A percentile compares a stretch with the other conserved stretches of the same genome.
Conservation (phyloP, 2,329 filamentous ascomycete species). For the Fusarium fujikuroi region DNA sequence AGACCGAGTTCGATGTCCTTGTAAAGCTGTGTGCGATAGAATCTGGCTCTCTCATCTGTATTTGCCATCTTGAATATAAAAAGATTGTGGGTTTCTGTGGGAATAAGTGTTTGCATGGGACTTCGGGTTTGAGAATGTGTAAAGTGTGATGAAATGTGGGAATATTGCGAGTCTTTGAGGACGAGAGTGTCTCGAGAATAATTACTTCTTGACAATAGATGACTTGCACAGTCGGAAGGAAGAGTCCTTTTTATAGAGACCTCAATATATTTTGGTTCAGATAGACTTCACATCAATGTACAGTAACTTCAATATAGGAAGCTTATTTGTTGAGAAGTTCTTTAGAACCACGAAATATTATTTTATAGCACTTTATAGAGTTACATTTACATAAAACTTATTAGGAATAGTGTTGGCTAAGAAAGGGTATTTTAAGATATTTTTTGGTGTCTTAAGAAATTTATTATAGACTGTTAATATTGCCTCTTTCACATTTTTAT, state of each 20-base stretch:
- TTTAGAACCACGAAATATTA: not conserved
- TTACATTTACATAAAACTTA: no score
- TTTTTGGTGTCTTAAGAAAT: no score
- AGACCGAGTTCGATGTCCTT: constrained; percentile 13
- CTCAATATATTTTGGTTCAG: not conserved
- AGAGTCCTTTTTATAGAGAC: not conserved
- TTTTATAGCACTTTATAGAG: not conserved
- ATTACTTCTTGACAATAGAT: no score
- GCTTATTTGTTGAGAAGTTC: not conserved
- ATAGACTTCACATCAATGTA: not conserved
- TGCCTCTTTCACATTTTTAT: no score
- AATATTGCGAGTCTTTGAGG: not conserved
- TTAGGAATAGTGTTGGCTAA: accelerated
- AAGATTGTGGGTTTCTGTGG: not conserved
- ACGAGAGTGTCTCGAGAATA: not conserved
- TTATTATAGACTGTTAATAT: no score
- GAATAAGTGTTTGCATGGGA: not conserved
- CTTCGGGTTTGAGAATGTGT: not conserved
- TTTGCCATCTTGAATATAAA: not conserved
- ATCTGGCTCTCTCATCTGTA: not conserved
- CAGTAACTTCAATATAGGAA: not conserved
- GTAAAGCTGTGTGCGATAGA: constrained; percentile 1
- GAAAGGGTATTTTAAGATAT: not conserved
- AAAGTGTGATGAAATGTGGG: not conserved
- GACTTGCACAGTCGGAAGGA: accelerated